Base-by-base conservation (phyloP, 2,329 filamentous ascomycete species). In the Fusarium praegraminearum region DNA sequence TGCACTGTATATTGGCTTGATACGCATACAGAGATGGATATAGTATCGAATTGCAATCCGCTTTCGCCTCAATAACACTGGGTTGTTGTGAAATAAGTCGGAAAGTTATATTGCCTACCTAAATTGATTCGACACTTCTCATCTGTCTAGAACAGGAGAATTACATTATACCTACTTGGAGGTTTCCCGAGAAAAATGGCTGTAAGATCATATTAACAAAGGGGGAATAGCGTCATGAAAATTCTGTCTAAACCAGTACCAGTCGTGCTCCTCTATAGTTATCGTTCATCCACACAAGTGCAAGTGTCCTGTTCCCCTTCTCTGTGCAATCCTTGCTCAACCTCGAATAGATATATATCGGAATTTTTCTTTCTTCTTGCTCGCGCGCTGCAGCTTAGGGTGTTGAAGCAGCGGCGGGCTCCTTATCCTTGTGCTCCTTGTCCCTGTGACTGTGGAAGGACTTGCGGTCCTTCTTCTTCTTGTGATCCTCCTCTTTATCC, bases 401-500 rank as follows among this genome's bases (percentile, higher is more conserved):
- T 30, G 62, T 53, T 18, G 62, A 40, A 40, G 43, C 22, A 35
- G 16, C 41, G 15, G 40, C 43, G 24, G 51, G 46, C n/a, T 69
- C 67, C 36, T 70, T 63, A 16, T 70, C 58, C 38, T 70, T 70
- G 28, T 35, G 20, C 22, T 63, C 60, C 47, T 63, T 63, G 32
- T 63, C 60, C 24, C 36, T 63, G 28, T 30, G 30, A 43, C 41
- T 28, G 40, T 70, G 67, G 61, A 65, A 57, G 3, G 62, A 66
- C 69, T 84, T 83, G 73, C 85, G 84, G 73, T 82, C 82, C 67
- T 88, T 84, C 83, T 89, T 86, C 73, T 82, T 82, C 80, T 89
- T 89, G 78, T 85, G 84, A 78, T 93, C 91, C 59, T 92, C 89
- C 76, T 65, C 62, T 38, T 65, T 65, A 9, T 95, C 91, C 82